These are phyloP conservation scores for Dactylellina parvicollis DNA, from an alignment of 2,329 filamentous ascomycete genomes.

Conservation along the genomic window DNA sequence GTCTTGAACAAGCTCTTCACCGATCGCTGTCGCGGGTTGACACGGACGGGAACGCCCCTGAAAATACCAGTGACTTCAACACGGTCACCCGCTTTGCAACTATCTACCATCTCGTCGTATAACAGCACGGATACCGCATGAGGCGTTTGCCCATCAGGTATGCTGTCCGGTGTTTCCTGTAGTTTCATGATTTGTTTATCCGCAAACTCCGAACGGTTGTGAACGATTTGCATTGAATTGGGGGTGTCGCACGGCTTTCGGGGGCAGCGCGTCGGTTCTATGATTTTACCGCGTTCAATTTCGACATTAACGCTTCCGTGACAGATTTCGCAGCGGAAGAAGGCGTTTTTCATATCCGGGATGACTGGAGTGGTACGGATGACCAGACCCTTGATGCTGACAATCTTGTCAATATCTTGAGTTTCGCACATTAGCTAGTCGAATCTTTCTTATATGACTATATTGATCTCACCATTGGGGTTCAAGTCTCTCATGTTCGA, in stretches of 20 bases:
- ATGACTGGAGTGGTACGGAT: conserved; percentile 96
- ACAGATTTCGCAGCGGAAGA: conserved; percentile 94
- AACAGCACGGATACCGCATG: conserved; percentile 96
- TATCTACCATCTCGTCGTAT: conserved; percentile 95
- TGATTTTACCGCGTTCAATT: conserved; percentile 94
- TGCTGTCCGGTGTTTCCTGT: conserved; percentile 93
- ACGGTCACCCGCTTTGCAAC: conserved; percentile 96
- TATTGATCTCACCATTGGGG: conserved; percentile 71
- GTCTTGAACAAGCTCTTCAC: conserved; percentile 98
- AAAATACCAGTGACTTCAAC: conserved; percentile 97
- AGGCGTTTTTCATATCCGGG: conserved; percentile 94
- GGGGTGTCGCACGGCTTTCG: conserved; percentile 80
- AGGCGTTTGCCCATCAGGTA: conserved; percentile 94
- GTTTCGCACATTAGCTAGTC: conserved; percentile 57
- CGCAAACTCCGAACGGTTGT: conserved; percentile 92
- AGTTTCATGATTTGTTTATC: conserved; percentile 99
- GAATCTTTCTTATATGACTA: neutral
- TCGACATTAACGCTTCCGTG: conserved; percentile 89
- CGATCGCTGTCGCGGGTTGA: conserved; percentile 90
- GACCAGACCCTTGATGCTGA: conserved; percentile 93
- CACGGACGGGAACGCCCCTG: conserved; percentile 88
- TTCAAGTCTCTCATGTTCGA: conserved; percentile 95
- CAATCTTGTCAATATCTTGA: conserved; percentile 90
- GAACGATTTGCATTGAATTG: conserved; percentile 98
- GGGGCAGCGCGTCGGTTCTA: conserved; percentile 86